Conservation (phyloP, 768 basidiomycete genomes). For the Lyophyllum atratum region DNA sequence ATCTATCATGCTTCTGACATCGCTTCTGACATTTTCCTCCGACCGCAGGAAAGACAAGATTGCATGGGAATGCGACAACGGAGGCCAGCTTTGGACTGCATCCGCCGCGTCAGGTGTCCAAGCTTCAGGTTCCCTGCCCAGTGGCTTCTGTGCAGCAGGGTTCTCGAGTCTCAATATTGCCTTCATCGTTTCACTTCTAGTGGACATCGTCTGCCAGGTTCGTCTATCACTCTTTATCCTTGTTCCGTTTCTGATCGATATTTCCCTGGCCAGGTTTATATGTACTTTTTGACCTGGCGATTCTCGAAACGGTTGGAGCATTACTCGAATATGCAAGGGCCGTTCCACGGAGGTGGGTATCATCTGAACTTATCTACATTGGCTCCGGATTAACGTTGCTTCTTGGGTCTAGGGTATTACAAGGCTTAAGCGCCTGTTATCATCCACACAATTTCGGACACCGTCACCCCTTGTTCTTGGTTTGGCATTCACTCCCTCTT, state of each 20-base stretch:
- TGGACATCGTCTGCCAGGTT: conserved; percentile 73
- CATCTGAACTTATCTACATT: conserved; percentile 11
- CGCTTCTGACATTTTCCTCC: conserved; percentile 19
- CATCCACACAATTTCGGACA: conserved; percentile 22
- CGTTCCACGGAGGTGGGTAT: conserved; percentile 60
- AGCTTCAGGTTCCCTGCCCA: conserved; percentile 47
- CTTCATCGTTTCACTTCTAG: conserved; percentile 64
- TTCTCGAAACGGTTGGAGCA: conserved; percentile 71
- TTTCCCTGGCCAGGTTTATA: conserved; percentile 55
- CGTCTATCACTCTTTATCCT: conserved; percentile 16
- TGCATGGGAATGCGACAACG: conserved; percentile 72
- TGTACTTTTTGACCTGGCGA: conserved; percentile 77
- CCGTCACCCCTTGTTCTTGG: conserved; percentile 28
- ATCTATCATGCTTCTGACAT: conserved; percentile 8
- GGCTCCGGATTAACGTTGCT: conserved; percentile 25
- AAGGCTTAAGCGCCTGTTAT: conserved; percentile 41
- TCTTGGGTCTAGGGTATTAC: conserved; percentile 47
- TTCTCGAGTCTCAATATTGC: conserved; percentile 61
- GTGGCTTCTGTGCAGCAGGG: conserved; percentile 58
- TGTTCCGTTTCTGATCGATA: conserved; percentile 25
- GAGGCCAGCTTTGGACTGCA: conserved; percentile 61
- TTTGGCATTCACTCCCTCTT: conserved; percentile 26
- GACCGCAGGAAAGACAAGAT: conserved; percentile 62
- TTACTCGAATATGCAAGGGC: conserved; percentile 65
- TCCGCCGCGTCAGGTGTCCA: conserved; percentile 43